Evolutionary conservation across 2,329 filamentous ascomycete genomes (phyloP).

Genomic region (Phyllosticta citrichinensis): DNA sequence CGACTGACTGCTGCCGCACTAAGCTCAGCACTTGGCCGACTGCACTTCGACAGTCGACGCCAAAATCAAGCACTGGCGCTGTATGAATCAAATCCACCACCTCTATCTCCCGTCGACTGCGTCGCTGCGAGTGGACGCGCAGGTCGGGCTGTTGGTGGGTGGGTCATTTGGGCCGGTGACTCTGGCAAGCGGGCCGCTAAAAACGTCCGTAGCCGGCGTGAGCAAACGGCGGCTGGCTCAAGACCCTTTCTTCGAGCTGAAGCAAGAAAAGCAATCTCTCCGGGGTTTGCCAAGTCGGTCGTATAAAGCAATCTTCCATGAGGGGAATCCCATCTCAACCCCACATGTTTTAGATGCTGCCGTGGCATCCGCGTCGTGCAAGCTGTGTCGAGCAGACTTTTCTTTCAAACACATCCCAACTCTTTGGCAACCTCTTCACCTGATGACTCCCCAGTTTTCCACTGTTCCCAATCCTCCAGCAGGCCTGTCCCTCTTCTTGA

Average conservation of each 20-base stretch:
- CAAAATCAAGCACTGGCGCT: not conserved
- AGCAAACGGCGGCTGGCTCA: not conserved
- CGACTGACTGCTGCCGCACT: not conserved
- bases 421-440: conserved; percentile 28
- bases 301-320: not conserved
- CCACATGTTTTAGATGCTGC: not conserved
- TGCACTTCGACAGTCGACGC: not conserved
- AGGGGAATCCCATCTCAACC: not conserved
- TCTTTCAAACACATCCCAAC: not conserved
- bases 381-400: not conserved
- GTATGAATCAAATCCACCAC: not conserved
- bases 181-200: not conserved
- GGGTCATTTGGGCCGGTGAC: not conserved
- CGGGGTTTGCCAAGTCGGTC: not conserved
- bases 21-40: not conserved
- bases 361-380: not conserved
- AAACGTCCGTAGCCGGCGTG: not conserved
- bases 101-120: not conserved
- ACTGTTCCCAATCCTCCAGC: conserved; percentile 47
- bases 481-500: conserved; percentile 68
- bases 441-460: conserved; percentile 75
- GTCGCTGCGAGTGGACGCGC: not conserved
- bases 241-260: not conserved
- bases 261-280: not conserved
- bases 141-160: not conserved